phyloP scores from a whole-genome alignment of 2,329 filamentous ascomycete genomes.

The Diaporthe eres region DNA sequence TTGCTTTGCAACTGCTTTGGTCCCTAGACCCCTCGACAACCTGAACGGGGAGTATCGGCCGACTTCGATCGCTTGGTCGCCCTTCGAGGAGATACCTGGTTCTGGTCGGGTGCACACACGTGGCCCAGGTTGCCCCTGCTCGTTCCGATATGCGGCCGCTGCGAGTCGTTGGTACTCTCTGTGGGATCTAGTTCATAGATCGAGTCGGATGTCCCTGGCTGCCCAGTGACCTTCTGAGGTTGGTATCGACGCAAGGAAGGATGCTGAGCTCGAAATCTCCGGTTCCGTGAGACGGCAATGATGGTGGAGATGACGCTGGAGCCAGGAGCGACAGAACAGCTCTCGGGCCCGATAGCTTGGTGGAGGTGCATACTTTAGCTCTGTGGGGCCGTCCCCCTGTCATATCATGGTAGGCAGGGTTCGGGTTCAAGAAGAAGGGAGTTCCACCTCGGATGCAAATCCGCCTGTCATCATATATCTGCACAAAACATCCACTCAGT shows the following conservation, averaged over 20 bases:
- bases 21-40: neutral
- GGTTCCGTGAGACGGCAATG: constrained; percentile 1
- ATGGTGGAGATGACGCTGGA: constrained; percentile 3
- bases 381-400: constrained; percentile 10
- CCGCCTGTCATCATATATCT: neutral
- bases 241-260: neutral
- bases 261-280: neutral
- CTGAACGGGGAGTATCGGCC: neutral
- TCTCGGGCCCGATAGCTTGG: constrained; percentile 24
- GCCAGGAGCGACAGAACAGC: constrained; percentile 15
- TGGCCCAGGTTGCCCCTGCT: constrained; percentile 7
- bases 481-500: neutral
- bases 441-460: neutral
- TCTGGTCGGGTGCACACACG: constrained; percentile 16
- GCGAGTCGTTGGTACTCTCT: too few relatives aligned
- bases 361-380: constrained; percentile 12
- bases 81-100: neutral
- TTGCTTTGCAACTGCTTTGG: constrained; percentile 17
- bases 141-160: constrained; percentile 1
- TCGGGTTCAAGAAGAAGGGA: neutral
- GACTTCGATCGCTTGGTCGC: neutral
- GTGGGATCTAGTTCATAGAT: neutral
- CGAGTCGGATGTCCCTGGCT: neutral
- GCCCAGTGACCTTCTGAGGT: neutral
- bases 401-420: neutral